Evolutionary conservation across 2,329 filamentous ascomycete genomes (phyloP).

Genomic region (Akanthomyces muscarius): DNA sequence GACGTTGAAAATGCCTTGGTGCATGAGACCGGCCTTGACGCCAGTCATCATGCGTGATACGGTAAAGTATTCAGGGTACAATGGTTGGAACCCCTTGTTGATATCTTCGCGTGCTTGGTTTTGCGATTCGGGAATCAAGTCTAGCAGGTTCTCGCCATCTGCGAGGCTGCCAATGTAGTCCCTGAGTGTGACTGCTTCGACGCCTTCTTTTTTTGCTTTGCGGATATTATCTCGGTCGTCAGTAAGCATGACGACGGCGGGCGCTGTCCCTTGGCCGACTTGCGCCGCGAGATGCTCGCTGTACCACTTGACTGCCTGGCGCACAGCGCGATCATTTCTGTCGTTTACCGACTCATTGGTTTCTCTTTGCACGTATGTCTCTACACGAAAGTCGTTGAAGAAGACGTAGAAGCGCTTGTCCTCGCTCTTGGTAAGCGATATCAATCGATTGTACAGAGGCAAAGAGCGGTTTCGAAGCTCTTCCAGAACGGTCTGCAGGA

Average conservation of each 20-base stretch:
- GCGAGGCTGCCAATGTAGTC: constrained; percentile 83
- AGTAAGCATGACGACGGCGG: constrained; percentile 86
- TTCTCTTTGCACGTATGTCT: constrained; percentile 77
- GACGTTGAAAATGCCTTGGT: constrained; percentile 93
- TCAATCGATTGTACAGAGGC: constrained; percentile 89
- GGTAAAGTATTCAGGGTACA: constrained; percentile 87
- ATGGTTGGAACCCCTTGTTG: constrained; percentile 60
- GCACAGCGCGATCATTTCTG: constrained; percentile 87
- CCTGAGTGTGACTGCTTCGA: constrained; percentile 63
- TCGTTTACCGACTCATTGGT: constrained; percentile 89
- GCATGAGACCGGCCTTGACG: constrained; percentile 79
- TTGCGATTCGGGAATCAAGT: constrained; percentile 84
- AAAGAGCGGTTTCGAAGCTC: constrained; percentile 91
- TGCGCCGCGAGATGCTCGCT: constrained; percentile 70
- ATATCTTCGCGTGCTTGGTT: constrained; percentile 55
- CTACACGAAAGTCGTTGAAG: constrained; percentile 95
- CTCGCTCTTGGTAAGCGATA: constrained; percentile 88
- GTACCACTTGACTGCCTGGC: constrained; percentile 87
- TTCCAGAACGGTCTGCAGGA: constrained; percentile 93
- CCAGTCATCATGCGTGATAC: constrained; percentile 93
- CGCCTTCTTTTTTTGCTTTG: constrained; percentile 71
- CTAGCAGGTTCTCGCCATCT: constrained; percentile 78
- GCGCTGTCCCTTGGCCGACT: constrained; percentile 44
- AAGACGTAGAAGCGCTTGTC: constrained; percentile 98
- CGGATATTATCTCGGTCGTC: constrained; percentile 85